Conservation (phyloP, 75 land plant genomes). For the Picea sitchensis region DNA sequence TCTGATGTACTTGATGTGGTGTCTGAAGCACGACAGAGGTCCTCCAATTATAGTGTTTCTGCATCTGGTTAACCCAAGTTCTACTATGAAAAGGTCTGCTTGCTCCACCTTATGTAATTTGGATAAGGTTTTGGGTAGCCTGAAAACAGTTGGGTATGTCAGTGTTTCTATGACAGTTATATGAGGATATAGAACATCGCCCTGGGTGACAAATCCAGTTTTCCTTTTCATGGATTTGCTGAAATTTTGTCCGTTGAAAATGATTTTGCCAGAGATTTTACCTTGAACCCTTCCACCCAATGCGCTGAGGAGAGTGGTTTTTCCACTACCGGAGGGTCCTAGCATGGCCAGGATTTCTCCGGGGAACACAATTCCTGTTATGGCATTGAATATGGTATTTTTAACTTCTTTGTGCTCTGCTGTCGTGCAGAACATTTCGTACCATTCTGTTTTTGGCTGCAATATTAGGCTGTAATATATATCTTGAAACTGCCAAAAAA, state of each 20-base stretch:
- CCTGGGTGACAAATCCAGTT: constrained; percentile 51
- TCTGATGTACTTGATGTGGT: too few relatives aligned
- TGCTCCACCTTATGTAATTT: constrained; percentile 22
- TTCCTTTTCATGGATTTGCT: constrained; percentile 11
- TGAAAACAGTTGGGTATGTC: constrained; percentile 30
- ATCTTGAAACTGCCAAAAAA: constrained; percentile 8
- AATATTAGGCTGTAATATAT: constrained; percentile 1
- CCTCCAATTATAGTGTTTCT: constrained; percentile 47
- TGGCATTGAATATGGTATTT: constrained; percentile 28
- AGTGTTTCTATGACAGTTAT: constrained; percentile 48
- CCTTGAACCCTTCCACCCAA: constrained; percentile 39
- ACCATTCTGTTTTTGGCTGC: neutral
- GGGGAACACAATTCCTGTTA: constrained; percentile 34
- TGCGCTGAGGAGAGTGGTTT: constrained; percentile 51
- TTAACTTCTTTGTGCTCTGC: neutral
- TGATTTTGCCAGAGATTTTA: constrained; percentile 17
- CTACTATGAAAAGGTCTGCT: constrained; percentile 24
- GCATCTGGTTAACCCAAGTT: constrained; percentile 54
- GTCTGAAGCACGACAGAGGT: neutral
- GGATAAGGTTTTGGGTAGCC: constrained; percentile 24
- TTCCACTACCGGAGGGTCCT: constrained; percentile 64
- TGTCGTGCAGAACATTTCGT: neutral
- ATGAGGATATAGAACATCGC: constrained; percentile 42
- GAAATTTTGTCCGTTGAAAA: constrained; percentile 17
- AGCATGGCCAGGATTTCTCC: constrained; percentile 62